Percentiles rank a stretch among this genome's conserved stretches.
Conservation (phyloP, 208 protist genomes). For the Kentomonas sorsogonicus region DNA sequence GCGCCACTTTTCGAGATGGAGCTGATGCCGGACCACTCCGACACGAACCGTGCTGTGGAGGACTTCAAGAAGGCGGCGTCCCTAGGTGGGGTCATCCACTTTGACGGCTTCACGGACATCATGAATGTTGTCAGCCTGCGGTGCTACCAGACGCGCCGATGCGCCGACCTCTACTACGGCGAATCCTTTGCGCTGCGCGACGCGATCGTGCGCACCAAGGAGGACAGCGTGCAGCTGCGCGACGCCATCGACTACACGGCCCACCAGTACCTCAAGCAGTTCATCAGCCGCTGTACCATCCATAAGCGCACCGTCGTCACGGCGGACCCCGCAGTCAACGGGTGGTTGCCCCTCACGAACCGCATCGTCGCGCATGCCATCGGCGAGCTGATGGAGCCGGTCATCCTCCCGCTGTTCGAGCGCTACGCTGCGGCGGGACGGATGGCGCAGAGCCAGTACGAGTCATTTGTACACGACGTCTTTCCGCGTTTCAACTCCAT, state of each 20-base stretch:
- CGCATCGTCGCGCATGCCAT: slow-evolving; percentile 64
- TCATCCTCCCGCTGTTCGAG: slow-evolving; percentile 65
- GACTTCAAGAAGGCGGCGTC: slow-evolving; percentile 4
- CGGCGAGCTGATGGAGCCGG: slow-evolving; percentile 24
- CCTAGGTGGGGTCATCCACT: slow-evolving; percentile 31
- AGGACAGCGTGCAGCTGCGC: slow-evolving; percentile 50
- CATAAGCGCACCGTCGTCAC: slow-evolving; percentile 39
- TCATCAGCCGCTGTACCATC: slow-evolving; percentile 50
- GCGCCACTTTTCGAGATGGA: no score
- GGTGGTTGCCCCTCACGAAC: slow-evolving; percentile 61
- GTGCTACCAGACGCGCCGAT: slow-evolving; percentile 61
- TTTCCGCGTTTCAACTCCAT: slow-evolving; percentile 39
- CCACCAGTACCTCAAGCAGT: slow-evolving; percentile 45
- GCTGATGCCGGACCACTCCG: no score
- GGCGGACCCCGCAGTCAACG: slow-evolving; percentile 45
- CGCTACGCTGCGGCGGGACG: slow-evolving; percentile 37
- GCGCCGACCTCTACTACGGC: slow-evolving; percentile 22
- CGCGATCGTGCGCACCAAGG: slow-evolving; percentile 59
- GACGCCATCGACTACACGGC: slow-evolving; percentile 68
- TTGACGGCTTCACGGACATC: slow-evolving; percentile 76
- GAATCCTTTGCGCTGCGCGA: slow-evolving; percentile 15
- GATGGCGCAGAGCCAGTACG: slow-evolving; percentile 46
- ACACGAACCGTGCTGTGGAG: no score
- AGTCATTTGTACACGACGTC: slow-evolving; percentile 43
- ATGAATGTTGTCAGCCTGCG: slow-evolving; percentile 84